phyloP scores from a whole-genome alignment of 108 stramenopile species.

The Skeletonema costatum region DNA sequence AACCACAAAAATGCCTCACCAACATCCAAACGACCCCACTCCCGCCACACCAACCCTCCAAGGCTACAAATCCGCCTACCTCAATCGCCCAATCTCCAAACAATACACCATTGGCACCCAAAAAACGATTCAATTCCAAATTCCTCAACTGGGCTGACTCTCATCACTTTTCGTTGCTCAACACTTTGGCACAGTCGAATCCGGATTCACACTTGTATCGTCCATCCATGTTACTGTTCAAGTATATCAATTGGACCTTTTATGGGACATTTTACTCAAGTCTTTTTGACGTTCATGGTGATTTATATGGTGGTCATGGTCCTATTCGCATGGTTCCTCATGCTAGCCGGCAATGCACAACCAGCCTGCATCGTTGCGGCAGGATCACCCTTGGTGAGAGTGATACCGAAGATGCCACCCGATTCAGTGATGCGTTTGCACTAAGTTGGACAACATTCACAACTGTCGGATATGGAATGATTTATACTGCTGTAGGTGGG shows the following conservation, averaged over 20 bases:
- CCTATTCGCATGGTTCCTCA: constrained; percentile 11
- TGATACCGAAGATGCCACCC: constrained; percentile 4
- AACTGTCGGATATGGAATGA: constrained; percentile 74
- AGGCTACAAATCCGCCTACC: background rate
- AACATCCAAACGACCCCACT: background rate
- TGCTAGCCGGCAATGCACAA: constrained; percentile 11
- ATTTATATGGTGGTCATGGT: constrained; percentile 14
- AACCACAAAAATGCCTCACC: background rate
- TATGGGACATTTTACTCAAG: constrained; percentile 22
- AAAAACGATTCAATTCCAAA: background rate
- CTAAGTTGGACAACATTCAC: constrained; percentile 83
- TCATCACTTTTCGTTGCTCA: background rate
- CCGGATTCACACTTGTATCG: constrained; percentile 25
- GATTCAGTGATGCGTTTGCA: constrained; percentile 67
- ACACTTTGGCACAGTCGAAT: background rate
- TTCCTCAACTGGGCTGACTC: constrained; percentile 32
- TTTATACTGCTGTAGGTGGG: constrained; percentile 57
- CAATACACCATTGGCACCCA: background rate
- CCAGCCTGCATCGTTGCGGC: constrained; percentile 33
- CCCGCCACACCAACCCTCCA: background rate
- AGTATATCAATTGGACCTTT: constrained; percentile 47
- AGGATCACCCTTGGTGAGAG: constrained; percentile 28
- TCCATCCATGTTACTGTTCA: constrained; percentile 1
- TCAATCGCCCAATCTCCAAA: background rate
- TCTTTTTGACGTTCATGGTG: constrained; percentile 28